Conservation (phyloP, 805 yeast species). For the Candida peoriensis region DNA sequence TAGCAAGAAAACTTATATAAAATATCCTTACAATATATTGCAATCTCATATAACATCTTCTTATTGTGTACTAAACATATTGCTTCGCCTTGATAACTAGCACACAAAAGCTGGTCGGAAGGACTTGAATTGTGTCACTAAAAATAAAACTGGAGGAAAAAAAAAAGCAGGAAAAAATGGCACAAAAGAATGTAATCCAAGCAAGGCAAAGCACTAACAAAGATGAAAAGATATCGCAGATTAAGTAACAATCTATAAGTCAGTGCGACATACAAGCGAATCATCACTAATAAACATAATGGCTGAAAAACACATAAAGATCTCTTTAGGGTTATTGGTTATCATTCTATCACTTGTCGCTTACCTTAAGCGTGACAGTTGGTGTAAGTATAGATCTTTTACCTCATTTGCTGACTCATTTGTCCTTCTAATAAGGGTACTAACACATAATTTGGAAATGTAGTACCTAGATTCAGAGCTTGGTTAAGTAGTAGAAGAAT, state of each 20-base stretch:
- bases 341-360: not conserved
- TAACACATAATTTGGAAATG: not conserved
- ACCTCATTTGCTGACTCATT: not conserved
- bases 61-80: too few species aligned
- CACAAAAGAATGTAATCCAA: not conserved
- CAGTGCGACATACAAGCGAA: not conserved
- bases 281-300: too few species aligned
- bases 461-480: conserved; percentile 18
- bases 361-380: not conserved
- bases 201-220: not conserved
- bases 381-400: conserved; percentile 12
- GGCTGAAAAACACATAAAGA: too few species aligned
- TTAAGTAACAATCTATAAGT: too few species aligned
- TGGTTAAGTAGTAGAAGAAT: conserved; percentile 22
- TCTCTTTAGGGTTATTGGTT: not conserved
- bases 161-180: conserved; percentile 40
- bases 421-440: not conserved
- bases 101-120: too few species aligned
- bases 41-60: too few species aligned
- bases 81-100: too few species aligned
- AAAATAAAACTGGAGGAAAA: too few species aligned
- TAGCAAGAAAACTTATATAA: too few species aligned
- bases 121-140: too few species aligned
- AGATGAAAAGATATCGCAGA: not conserved
- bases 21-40: too few species aligned